Conservation (phyloP, 228 moss, liverwort and hornwort species). For the Sphagnum magellanicum region DNA sequence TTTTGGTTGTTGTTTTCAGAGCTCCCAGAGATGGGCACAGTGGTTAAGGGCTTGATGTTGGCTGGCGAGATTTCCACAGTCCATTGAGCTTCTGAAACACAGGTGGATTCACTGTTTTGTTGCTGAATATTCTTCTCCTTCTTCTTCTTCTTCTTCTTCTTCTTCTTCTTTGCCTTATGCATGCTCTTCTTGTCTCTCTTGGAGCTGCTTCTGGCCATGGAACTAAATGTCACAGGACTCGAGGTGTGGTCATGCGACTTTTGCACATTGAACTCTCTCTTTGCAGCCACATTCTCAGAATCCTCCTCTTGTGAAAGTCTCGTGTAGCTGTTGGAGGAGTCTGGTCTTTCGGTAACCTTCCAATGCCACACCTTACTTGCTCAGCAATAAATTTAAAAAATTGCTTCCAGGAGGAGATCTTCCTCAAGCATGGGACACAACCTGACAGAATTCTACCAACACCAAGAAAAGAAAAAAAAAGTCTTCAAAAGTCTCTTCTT, state of each 20-base stretch:
- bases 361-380: conserved; percentile 2
- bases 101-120: too few relatives aligned
- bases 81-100: too few relatives aligned
- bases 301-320: conserved; percentile 7
- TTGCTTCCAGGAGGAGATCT: conserved; percentile 4
- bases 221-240: conserved; percentile 2
- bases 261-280: neutral
- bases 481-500: conserved; percentile 14
- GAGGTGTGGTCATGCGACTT: neutral
- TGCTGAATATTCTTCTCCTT: too few relatives aligned
- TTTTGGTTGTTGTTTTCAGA: too few relatives aligned
- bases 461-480: neutral
- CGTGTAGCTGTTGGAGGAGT: conserved; percentile 10
- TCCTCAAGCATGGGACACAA: neutral
- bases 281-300: neutral
- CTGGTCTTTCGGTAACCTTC: conserved; percentile 23
- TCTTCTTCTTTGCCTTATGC: too few relatives aligned
- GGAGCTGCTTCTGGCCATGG: neutral
- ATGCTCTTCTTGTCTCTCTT: too few relatives aligned
- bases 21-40: too few relatives aligned
- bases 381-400: neutral
- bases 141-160: too few relatives aligned
- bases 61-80: too few relatives aligned
- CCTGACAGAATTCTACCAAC: neutral
- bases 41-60: too few relatives aligned